Percentiles rank a stretch among this genome's conserved stretches.
phyloP scores from a whole-genome alignment of 2,329 filamentous ascomycete species.

The Cylindrodendrum hubeiense region DNA sequence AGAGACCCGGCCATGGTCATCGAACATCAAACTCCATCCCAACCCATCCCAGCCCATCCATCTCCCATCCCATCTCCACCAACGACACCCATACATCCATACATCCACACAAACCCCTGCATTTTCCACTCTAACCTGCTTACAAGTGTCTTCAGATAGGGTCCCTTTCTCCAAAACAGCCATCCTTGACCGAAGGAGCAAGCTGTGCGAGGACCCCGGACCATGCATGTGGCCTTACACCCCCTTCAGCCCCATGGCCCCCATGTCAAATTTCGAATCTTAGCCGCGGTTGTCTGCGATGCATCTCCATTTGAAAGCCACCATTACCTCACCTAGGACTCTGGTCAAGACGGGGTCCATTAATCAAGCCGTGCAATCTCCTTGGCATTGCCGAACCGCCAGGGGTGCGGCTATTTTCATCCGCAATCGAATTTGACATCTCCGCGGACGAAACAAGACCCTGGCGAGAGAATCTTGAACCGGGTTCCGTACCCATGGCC shows the following conservation, averaged over 20 bases:
- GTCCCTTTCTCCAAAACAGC: not conserved
- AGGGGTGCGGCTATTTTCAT: slow-evolving; percentile 20
- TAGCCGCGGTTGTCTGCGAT: not conserved
- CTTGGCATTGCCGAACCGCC: slow-evolving; percentile 15
- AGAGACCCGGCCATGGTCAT: not conserved
- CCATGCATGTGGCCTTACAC: slow-evolving; percentile 6
- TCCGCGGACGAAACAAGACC: slow-evolving; percentile 10
- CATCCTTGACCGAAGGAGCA: slow-evolving; percentile 31
- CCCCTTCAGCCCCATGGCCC: not conserved
- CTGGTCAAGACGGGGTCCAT: not conserved
- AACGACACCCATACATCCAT: not conserved
- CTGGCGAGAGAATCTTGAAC: not conserved
- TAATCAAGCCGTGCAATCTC: slow-evolving; percentile 4
- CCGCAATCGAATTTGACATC: slow-evolving; percentile 20
- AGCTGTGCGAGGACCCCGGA: slow-evolving; percentile 30
- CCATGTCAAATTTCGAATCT: slow-evolving; percentile 11
- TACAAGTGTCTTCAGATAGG: slow-evolving; percentile 3
- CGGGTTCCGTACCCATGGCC: not conserved
- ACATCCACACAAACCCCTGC: slow-evolving; percentile 2
- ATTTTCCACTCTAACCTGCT: not conserved
- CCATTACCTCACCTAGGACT: not conserved
- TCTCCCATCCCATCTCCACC: not conserved
- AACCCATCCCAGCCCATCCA: not conserved
- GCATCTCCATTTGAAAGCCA: not conserved
- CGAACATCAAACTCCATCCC: slow-evolving; percentile 1